These are phyloP conservation scores for Triticum turgidum DNA, from an alignment of 176 grass and related monocot species.

Conservation along the genomic window DNA sequence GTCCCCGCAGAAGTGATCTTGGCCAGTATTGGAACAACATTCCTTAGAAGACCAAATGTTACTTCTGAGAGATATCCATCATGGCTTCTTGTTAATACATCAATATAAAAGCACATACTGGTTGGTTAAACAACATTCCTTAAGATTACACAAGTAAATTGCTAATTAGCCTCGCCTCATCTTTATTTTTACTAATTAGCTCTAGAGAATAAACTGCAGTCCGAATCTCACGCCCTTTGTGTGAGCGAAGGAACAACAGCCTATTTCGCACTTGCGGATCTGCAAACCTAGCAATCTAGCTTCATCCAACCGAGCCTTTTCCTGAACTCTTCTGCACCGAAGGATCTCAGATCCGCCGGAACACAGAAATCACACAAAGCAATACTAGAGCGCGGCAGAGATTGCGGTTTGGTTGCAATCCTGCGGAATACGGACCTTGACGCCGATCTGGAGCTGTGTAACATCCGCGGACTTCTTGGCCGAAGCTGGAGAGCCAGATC, in stretches of 20 bases:
- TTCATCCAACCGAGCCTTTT: background rate
- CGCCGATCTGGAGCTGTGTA: slow-evolving; percentile 86
- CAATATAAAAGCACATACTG: background rate
- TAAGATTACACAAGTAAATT: background rate
- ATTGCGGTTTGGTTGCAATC: background rate
- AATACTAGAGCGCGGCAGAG: background rate
- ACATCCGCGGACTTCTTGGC: slow-evolving; percentile 82
- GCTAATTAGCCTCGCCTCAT: background rate
- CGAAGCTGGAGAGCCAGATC: slow-evolving; percentile 43
- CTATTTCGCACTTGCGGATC: background rate
- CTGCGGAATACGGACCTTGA: slow-evolving; percentile 44
- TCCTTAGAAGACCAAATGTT: background rate
- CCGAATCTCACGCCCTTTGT: background rate
- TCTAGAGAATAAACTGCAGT: background rate
- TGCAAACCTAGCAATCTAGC: background rate
- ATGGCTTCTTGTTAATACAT: background rate
- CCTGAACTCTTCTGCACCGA: background rate
- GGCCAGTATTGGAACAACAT: background rate
- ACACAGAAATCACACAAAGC: background rate
- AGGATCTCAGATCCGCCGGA: slow-evolving; percentile 24
- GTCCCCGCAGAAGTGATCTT: background rate
- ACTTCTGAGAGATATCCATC: background rate
- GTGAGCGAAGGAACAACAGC: background rate
- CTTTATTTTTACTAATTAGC: too few relatives aligned
- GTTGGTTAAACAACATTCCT: background rate